These are phyloP conservation scores for Chalara sp. DNA, from an alignment of 2,329 filamentous ascomycete species.

Conservation along the genomic window DNA sequence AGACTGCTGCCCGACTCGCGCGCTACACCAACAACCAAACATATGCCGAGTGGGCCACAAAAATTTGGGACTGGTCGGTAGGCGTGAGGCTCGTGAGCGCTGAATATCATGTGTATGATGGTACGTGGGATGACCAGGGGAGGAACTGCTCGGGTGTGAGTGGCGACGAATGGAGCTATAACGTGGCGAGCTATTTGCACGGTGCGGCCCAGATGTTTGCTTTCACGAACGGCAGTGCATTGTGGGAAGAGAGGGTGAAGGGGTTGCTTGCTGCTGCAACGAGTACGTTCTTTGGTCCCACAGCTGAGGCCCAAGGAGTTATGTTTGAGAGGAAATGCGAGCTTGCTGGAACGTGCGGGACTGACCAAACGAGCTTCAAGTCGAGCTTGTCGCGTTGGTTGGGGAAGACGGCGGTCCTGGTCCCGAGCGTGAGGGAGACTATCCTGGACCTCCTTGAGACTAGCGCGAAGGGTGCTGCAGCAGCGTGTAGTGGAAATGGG, in stretches of 20 bases:
- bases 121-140: slow-evolving; percentile 38
- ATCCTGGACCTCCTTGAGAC: slow-evolving; percentile 48
- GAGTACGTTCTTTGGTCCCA: slow-evolving; percentile 41
- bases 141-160: slow-evolving; percentile 50
- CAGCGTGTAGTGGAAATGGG: slow-evolving; percentile 49
- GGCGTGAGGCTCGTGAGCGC: slow-evolving; percentile 50
- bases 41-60: slow-evolving; percentile 73
- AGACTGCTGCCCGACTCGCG: slow-evolving; percentile 58
- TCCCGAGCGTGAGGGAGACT: slow-evolving; percentile 46
- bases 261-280: slow-evolving; percentile 44
- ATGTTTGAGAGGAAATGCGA: slow-evolving; percentile 44
- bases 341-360: slow-evolving; percentile 38
- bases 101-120: slow-evolving; percentile 50
- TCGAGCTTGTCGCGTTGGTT: slow-evolving; percentile 57
- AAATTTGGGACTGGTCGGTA: slow-evolving; percentile 63
- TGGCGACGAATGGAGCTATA: slow-evolving; percentile 62
- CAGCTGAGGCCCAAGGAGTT: slow-evolving; percentile 36
- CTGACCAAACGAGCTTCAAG: slow-evolving; percentile 58
- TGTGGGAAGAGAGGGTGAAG: slow-evolving; percentile 53
- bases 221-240: slow-evolving; percentile 30
- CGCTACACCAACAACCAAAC: slow-evolving; percentile 70
- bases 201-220: slow-evolving; percentile 43
- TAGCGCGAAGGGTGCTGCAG: slow-evolving; percentile 47
- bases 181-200: slow-evolving; percentile 57
- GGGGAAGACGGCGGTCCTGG: slow-evolving; percentile 55